phyloP scores from a whole-genome alignment of 2,329 filamentous ascomycete genomes.

The Apiospora rasikravindrae region DNA sequence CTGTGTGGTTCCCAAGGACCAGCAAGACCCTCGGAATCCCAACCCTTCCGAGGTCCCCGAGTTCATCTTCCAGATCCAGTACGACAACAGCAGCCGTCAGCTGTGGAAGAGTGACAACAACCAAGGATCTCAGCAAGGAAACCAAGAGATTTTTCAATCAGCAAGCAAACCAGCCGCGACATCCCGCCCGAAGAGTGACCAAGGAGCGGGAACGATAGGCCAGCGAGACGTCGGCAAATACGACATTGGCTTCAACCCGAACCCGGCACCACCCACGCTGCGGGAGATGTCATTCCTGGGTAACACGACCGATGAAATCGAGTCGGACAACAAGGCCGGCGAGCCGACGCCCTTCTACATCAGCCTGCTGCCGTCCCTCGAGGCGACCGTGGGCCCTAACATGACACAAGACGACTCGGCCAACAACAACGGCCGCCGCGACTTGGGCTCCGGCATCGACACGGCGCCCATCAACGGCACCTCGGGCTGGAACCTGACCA shows the following conservation, averaged over 20 bases:
- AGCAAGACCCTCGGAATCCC: constrained; percentile 67
- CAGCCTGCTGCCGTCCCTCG: constrained; percentile 49
- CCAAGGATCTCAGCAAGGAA: constrained; percentile 25
- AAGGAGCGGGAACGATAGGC: not conserved
- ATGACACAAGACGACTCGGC: constrained; percentile 27
- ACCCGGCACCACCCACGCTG: constrained; percentile 63
- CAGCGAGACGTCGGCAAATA: constrained; percentile 25
- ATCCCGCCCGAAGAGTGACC: not conserved
- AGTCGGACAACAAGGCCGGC: constrained; percentile 71
- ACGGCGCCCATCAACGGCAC: constrained; percentile 21
- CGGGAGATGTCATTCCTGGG: constrained; percentile 82
- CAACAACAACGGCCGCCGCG: constrained; percentile 35
- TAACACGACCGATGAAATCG: constrained; percentile 80
- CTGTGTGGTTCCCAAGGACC: constrained; percentile 80
- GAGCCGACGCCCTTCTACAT: constrained; percentile 91
- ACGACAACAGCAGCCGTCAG: constrained; percentile 64
- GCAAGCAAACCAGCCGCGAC: not conserved
- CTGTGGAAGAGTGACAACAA: constrained; percentile 51
- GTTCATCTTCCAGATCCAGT: constrained; percentile 79
- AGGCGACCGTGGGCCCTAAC: constrained; percentile 36
- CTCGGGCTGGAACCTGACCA: constrained; percentile 50
- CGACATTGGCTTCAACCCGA: constrained; percentile 49
- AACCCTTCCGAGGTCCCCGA: constrained; percentile 74
- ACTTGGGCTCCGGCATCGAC: constrained; percentile 34
- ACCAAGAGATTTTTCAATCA: not conserved